Evolutionary conservation across 2,329 filamentous ascomycete genomes (phyloP).

Genomic region (Verruconis gallopava): DNA sequence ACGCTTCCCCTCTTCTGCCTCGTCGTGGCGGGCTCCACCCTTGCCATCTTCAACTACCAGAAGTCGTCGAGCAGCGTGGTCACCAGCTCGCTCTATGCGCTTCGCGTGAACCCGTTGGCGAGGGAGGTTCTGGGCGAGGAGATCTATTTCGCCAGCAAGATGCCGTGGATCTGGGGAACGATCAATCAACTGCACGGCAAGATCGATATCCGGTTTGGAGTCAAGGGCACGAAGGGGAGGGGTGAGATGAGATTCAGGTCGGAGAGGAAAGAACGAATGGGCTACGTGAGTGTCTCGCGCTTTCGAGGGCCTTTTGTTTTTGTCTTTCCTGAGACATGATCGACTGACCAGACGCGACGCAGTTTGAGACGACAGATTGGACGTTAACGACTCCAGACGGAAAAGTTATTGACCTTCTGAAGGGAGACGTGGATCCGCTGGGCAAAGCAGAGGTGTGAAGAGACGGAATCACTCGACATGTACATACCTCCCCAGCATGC

Average conservation of each 20-base stretch:
- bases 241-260: constrained; percentile 74
- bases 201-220: constrained; percentile 77
- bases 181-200: constrained; percentile 88
- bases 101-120: constrained; percentile 66
- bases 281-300: constrained; percentile 44
- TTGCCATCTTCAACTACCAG: constrained; percentile 99
- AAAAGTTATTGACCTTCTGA: constrained; percentile 38
- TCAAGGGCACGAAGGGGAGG: constrained; percentile 60
- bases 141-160: constrained; percentile 36
- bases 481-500: too few relatives aligned
- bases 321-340: too few relatives aligned
- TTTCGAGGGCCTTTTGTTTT: too few relatives aligned
- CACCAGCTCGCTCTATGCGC: constrained; percentile 78
- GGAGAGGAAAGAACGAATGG: constrained; percentile 52
- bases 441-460: constrained; percentile 2
- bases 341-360: constrained; percentile 12
- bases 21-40: constrained; percentile 55
- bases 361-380: constrained; percentile 88
- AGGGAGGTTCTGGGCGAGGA: constrained; percentile 68
- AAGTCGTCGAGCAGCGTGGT: constrained; percentile 75
- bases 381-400: constrained; percentile 59
- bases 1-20: constrained; percentile 71
- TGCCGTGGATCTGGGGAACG: constrained; percentile 37
- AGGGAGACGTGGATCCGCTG: constrained; percentile 2
- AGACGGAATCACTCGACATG: too few relatives aligned